Evolutionary conservation across 2,329 filamentous ascomycete species (phyloP), one percentile per base, ranked within the genome.

Genomic region (Rasamsonia emersonii): DNA sequence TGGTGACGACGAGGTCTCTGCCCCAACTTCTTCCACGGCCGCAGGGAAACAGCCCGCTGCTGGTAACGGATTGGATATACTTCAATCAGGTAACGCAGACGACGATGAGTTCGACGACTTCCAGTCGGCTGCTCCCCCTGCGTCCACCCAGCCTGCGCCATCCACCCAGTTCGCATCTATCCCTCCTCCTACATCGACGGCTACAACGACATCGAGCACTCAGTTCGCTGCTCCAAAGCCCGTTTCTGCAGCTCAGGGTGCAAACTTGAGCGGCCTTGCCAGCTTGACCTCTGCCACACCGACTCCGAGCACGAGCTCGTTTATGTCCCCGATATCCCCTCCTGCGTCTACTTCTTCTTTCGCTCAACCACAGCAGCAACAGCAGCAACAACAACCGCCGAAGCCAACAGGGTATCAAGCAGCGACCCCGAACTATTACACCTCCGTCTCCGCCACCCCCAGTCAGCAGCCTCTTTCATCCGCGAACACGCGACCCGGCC

Each of bases 21-120:
- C 64, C 37, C 53, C 61, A 13, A 50, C 59, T 15, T 47, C 61
- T 19, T 58, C 62, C 5, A 54, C 64, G 16, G 56, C 59, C 14
- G 59, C 58, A 11, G 56, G 59, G 29, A 54, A 64, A 40, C 52
- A 62, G 40, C 65, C 72, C 7, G 65, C 62, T 28, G 56, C 56
- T 31, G 63, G 65, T 28, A 59, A 56, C 24, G 66, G 64, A 9
- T 45, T 77, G 29, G 65, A 66, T 26, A 60, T 67, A 10, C 53
- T 77, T 29, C 49, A 56, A 17, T 54, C 62, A 25, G 50, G 61
- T 10, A 59, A 61, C 18, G 66, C 67, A 24, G 77, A 75, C 31
- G 89, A 95, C 42, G 88, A 94, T 45, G 91, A 95, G 42, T 96
- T 96, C 51, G 91, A 96, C 53, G 91, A 98, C 53, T 96, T 96